These are phyloP conservation scores for Pythium dissimile DNA, from an alignment of 352 stramenopile genomes.

Conservation along the genomic window DNA sequence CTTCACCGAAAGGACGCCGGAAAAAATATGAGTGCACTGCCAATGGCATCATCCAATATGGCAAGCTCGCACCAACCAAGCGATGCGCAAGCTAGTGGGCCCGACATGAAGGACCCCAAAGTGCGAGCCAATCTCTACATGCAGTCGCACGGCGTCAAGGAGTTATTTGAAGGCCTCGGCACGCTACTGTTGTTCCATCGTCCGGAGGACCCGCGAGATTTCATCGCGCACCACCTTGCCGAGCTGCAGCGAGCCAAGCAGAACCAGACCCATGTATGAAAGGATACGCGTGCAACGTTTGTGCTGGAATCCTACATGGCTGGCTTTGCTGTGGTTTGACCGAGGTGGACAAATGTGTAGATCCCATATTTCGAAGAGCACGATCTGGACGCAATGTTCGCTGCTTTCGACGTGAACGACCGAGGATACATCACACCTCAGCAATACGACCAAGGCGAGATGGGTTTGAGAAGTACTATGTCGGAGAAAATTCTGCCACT, in stretches of 20 bases:
- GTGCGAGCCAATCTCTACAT: slow-evolving; percentile 62
- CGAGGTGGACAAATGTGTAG: slow-evolving; percentile 19
- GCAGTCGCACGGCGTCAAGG: slow-evolving; percentile 59
- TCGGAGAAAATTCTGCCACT: too few relatives aligned
- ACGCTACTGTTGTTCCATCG: slow-evolving; percentile 67
- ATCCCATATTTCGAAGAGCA: slow-evolving; percentile 69
- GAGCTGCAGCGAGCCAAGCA: slow-evolving; percentile 59
- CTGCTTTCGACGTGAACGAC: slow-evolving; percentile 70
- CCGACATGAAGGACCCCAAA: slow-evolving; percentile 63
- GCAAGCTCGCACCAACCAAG: not conserved
- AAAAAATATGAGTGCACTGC: too few relatives aligned
- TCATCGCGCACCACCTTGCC: slow-evolving; percentile 52
- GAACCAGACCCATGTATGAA: slow-evolving; percentile 42
- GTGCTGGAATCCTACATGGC: not conserved
- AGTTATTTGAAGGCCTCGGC: slow-evolving; percentile 60
- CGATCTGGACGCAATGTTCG: slow-evolving; percentile 72
- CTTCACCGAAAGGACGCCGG: too few relatives aligned
- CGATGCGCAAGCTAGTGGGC: slow-evolving; percentile 10
- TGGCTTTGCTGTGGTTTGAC: too few relatives aligned
- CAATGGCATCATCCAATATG: too few relatives aligned
- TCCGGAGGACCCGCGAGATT: slow-evolving; percentile 52
- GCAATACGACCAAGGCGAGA: slow-evolving; percentile 66
- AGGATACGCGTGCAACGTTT: not conserved
- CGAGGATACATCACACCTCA: slow-evolving; percentile 54
- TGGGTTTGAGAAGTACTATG: not conserved